Base-by-base conservation (phyloP, 371 early-diverging fungal genomes). In the Mortierella sp. region DNA sequence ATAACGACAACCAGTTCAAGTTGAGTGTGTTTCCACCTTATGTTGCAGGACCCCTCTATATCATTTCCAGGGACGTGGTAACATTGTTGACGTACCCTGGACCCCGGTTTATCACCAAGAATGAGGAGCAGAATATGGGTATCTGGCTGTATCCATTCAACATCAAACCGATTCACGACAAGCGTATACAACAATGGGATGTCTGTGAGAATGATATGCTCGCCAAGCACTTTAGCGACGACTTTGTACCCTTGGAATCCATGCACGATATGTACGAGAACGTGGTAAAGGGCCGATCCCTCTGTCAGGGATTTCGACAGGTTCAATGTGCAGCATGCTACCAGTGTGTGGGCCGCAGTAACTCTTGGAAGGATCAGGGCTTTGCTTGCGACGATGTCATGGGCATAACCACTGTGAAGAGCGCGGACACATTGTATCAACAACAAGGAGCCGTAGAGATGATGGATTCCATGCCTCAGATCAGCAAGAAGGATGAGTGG, bases 131-230 rank as follows among this genome's bases (percentile, higher is more conserved):
- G 18, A 87, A 84, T 41, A 50, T 89, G 0, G 82, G 86, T 0
- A 72, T 87, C 38, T 89, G 89, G 89, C 78, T 89, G 10, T 85
- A 87, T 57, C 81, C 87, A 2, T 84, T 79, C 51, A 78, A 85
- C 50, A 76, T 89, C 49, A 54, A 79, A 28, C 87, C 87, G 0
- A 78, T 82, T 5, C 87, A 89, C 50, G 89, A 89, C 59, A 66
- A 61, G 41, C 84, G 88, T 12, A 86, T 89, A 30, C 87, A 89
- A 57, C 80, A 79, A 45, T 64, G 64, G 51, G 82, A 83, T 39
- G 85, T 83, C 0, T 89, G 89, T 39, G 86, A 87, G 60, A 79
- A 86, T 42, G 82, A 83, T 42, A 76, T 85, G 82, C 78, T 89
- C 46, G 86, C 88, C 2, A 85, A 87, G 51, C 84, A 83, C 23